phyloP scores from a whole-genome alignment of 371 early-diverging fungal species.

The Mortierella sp. region DNA sequence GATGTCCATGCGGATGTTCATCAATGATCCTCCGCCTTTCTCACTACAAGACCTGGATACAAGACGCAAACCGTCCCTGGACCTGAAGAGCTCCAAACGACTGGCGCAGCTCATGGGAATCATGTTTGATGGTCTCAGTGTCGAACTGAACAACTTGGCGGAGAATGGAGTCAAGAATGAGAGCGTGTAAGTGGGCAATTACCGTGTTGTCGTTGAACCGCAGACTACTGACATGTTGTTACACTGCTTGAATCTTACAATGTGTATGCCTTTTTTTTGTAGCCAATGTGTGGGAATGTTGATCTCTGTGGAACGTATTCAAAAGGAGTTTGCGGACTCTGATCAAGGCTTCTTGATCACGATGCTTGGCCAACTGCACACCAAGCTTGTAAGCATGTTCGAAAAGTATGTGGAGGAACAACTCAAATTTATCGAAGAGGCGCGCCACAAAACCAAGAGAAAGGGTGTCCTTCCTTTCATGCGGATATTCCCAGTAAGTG shows the following conservation, averaged over 20 bases:
- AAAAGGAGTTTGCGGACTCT: conserved; percentile 70
- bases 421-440: conserved; percentile 90
- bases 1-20: conserved; percentile 65
- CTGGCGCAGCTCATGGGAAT: conserved; percentile 74
- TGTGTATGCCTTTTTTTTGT: not conserved
- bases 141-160: conserved; percentile 75
- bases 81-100: conserved; percentile 47
- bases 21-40: conserved; percentile 53
- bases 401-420: conserved; percentile 90
- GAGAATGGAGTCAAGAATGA: conserved; percentile 87
- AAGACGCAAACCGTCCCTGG: conserved; percentile 32
- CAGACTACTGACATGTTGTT: not conserved
- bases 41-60: conserved; percentile 35
- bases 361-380: conserved; percentile 74
- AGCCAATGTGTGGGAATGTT: conserved; percentile 86
- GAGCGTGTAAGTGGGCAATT: conserved; percentile 63
- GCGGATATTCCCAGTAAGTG: conserved; percentile 80
- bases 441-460: conserved; percentile 87
- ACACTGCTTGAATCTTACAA: not conserved
- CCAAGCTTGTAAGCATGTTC: conserved; percentile 76
- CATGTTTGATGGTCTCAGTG: conserved; percentile 80
- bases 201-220: not conserved
- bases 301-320: conserved; percentile 78
- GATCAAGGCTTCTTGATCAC: conserved; percentile 63
- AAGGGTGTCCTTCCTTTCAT: conserved; percentile 89